phyloP scores from a whole-genome alignment of 768 basidiomycete species.

The Sutorius australiensis region DNA sequence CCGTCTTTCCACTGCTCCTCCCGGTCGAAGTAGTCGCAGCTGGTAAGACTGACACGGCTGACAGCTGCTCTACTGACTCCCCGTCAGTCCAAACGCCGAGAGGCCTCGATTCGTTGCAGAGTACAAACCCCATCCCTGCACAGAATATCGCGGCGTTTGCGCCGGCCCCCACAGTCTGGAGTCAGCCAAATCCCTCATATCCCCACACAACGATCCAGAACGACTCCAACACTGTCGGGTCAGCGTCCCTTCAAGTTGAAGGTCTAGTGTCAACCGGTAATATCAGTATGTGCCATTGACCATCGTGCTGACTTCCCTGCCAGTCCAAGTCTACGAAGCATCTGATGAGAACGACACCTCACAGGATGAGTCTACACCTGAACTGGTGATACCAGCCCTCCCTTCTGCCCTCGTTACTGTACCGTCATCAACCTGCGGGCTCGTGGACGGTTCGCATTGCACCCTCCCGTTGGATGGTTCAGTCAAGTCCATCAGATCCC shows the following conservation, averaged over 20 bases:
- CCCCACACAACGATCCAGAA: too few species aligned
- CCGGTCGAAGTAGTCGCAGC: neutral
- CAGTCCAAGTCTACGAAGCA: neutral
- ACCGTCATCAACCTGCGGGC: neutral
- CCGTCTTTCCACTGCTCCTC: too few species aligned
- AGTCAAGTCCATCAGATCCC: neutral
- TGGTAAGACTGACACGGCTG: neutral
- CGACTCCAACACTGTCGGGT: too few species aligned
- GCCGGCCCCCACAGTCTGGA: too few species aligned
- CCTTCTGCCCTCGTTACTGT: neutral
- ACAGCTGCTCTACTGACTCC: neutral
- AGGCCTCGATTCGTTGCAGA: too few species aligned
- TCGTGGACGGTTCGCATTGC: slow-evolving; percentile 2
- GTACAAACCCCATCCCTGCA: too few species aligned
- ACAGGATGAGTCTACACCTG: neutral
- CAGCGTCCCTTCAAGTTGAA: neutral
- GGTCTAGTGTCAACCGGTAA: neutral
- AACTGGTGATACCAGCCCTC: neutral
- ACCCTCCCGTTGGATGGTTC: neutral
- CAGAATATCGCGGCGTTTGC: too few species aligned
- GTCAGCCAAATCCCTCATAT: too few species aligned
- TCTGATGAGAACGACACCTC: neutral
- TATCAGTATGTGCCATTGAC: neutral
- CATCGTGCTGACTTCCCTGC: neutral
- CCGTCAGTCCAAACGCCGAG: neutral